Conservation (phyloP, 108 stramenopile species). For the Chaetoceros tenuissimus region DNA sequence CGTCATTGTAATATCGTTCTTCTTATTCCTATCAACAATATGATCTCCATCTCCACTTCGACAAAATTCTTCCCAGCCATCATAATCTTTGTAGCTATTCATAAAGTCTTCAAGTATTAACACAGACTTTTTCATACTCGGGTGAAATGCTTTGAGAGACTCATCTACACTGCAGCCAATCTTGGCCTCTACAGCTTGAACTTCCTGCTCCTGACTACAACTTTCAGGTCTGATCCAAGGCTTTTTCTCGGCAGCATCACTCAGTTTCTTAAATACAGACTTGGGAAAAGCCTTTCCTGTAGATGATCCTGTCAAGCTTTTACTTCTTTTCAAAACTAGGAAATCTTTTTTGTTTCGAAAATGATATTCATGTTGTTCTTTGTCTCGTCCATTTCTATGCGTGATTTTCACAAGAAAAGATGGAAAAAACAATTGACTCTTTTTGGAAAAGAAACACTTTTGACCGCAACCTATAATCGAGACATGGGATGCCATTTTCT, state of each 20-base stretch:
- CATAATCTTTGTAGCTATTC: background rate
- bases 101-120: background rate
- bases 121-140: background rate
- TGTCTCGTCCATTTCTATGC: background rate
- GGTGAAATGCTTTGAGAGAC: too few relatives aligned
- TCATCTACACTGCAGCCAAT: background rate
- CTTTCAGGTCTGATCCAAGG: background rate
- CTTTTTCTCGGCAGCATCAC: background rate
- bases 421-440: background rate
- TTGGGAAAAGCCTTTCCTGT: background rate
- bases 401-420: background rate
- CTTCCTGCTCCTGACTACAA: background rate
- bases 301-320: background rate
- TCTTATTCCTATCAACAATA: background rate
- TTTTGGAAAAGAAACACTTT: background rate
- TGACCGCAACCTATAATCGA: background rate
- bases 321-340: background rate
- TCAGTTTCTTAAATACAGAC: background rate
- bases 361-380: background rate
- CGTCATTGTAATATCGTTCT: background rate
- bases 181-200: background rate
- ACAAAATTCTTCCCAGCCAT: background rate
- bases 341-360: background rate
- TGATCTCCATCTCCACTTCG: background rate
- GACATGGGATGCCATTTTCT: too few relatives aligned